Conservation (phyloP, 805 yeast genomes). For the Saccharomycodes ludwigii region DNA sequence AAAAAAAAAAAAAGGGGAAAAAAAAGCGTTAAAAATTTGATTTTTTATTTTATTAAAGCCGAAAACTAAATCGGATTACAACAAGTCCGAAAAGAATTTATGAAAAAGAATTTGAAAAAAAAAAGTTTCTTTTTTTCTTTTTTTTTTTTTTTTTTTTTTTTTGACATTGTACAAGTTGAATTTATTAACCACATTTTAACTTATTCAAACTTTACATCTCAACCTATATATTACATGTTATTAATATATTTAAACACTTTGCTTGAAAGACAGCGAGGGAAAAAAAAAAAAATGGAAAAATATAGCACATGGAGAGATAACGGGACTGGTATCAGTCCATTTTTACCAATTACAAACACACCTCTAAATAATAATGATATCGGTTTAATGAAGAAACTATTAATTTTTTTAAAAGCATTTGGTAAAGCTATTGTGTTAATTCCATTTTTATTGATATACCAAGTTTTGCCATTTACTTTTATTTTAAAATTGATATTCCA, state of each 20-base stretch:
- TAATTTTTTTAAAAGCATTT: constrained; percentile 6
- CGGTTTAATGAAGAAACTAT: constrained; percentile 5
- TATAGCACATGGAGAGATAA: constrained; percentile 78
- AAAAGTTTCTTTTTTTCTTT: neutral
- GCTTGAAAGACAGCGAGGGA: no score
- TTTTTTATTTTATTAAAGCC: no score
- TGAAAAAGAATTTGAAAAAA: no score
- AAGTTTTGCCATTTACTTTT: constrained; percentile 5
- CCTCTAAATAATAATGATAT: constrained; percentile 8
- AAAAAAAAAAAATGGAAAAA: constrained; percentile 69
- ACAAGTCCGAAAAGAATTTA: no score
- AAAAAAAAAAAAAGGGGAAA: no score
- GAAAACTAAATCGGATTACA: no score
- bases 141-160: neutral
- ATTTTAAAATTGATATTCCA: constrained; percentile 14
- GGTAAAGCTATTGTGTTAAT: constrained; percentile 10
- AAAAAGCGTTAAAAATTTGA: no score
- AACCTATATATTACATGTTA: no score
- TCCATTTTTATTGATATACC: constrained; percentile 11
- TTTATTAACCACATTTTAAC: no score
- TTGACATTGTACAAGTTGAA: no score
- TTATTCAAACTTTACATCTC: no score
- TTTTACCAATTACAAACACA: constrained; percentile 44
- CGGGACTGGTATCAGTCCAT: constrained; percentile 91
- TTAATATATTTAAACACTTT: no score